A percentile compares a stretch with the other conserved stretches of the same genome.
These are phyloP conservation scores for Parachaetomium inaequale DNA, from an alignment of 495 filamentous ascomycete species.

Conservation along the genomic window DNA sequence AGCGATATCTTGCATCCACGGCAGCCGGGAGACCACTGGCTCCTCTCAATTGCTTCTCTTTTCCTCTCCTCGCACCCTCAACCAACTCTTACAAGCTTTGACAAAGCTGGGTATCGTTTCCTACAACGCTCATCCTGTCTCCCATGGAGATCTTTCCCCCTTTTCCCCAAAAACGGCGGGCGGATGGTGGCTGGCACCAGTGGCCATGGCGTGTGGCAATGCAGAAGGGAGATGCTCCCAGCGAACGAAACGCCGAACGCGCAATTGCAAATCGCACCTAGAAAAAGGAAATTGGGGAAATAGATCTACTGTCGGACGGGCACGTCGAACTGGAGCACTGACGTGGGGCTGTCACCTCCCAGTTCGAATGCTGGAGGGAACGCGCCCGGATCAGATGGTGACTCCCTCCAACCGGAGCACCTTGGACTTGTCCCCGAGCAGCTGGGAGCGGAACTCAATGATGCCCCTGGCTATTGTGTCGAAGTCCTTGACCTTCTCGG, in stretches of 20 bases:
- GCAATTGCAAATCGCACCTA: constrained; percentile 14
- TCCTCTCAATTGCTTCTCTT: background rate
- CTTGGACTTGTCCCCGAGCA: constrained; percentile 51
- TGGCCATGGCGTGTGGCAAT: background rate
- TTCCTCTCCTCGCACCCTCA: background rate
- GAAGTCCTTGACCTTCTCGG: constrained; percentile 74
- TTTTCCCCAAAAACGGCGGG: background rate
- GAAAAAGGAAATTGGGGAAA: background rate
- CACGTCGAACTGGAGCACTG: background rate
- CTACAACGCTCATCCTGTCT: constrained; percentile 17
- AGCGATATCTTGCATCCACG: background rate
- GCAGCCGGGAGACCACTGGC: background rate
- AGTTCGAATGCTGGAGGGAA: background rate
- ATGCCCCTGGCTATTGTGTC: constrained; percentile 76
- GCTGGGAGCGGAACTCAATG: constrained; percentile 66
- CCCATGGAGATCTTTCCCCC: background rate
- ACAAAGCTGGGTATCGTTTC: constrained; percentile 22
- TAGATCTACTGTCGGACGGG: constrained; percentile 24
- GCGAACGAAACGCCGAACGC: constrained; percentile 18
- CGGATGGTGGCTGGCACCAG: too few relatives aligned
- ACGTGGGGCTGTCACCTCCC: background rate
- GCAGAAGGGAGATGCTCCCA: background rate
- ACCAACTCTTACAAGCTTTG: constrained; percentile 14
- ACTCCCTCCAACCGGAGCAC: constrained; percentile 43
- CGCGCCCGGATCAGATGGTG: constrained; percentile 26